phyloP scores from a whole-genome alignment of 108 stramenopile species.

The Nannochloropsis gaditana region DNA sequence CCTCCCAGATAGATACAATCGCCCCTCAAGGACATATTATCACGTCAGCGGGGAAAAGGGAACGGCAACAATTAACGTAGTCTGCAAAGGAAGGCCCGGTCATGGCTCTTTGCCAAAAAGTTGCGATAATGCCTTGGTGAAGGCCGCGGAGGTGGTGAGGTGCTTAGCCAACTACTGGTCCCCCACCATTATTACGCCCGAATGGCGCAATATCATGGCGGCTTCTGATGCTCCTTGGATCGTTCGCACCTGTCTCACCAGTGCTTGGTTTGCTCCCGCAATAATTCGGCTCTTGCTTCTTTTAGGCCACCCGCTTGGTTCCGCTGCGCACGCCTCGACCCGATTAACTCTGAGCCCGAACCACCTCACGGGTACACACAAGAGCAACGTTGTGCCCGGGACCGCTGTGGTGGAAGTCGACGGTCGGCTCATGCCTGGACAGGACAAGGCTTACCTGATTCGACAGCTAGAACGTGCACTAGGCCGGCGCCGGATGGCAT shows the following conservation, averaged over 20 bases:
- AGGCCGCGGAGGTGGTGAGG: conserved; percentile 23
- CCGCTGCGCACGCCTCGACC: conserved; percentile 32
- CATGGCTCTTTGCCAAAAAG: conserved; percentile 26
- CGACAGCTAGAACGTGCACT: conserved; percentile 26
- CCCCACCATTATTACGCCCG: conserved; percentile 33
- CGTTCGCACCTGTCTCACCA: conserved; percentile 1
- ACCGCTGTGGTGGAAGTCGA: conserved; percentile 28
- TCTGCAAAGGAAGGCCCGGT: conserved; percentile 23
- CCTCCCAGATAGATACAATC: conserved; percentile 31
- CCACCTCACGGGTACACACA: conserved; percentile 10
- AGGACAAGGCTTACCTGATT: conserved; percentile 35
- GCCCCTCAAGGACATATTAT: conserved; percentile 28
- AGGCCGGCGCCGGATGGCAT: conserved; percentile 14
- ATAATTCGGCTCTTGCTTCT: conserved; percentile 20
- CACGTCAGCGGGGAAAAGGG: conserved; percentile 36
- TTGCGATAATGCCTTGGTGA: conserved; percentile 30
- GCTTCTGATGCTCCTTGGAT: conserved; percentile 19
- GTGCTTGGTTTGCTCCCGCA: neutral
- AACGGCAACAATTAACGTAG: conserved; percentile 22
- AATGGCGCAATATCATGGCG: conserved; percentile 22
- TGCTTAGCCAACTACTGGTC: conserved; percentile 21
- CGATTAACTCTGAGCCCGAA: conserved; percentile 30
- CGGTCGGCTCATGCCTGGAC: conserved; percentile 34
- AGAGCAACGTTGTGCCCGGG: conserved; percentile 30
- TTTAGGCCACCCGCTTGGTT: conserved; percentile 24